Base-by-base conservation (phyloP, 1,284 basidiomycete genomes). In the Ceratobasidium sp. region DNA sequence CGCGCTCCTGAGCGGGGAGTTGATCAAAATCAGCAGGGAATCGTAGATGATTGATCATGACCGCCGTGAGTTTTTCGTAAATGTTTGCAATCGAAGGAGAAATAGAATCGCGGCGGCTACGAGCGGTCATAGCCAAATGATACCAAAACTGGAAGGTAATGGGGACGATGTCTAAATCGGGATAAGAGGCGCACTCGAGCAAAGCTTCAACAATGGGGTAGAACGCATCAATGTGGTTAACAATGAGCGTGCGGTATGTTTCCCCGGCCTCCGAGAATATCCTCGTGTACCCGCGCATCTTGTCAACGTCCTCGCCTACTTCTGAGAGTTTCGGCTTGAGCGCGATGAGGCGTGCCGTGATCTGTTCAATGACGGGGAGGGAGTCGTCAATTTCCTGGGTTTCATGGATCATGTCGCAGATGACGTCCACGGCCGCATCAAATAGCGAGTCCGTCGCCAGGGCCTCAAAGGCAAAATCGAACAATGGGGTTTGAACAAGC, bases 61-160 rank as follows among this genome's bases (percentile, higher is more conserved):
- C 88, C 13, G 81, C 82, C 84, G 98, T 90, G 29, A 99, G 86
- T 1, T 87, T 83, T 74, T 86, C 87, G 82, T 93, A 99, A 50
- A 96, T 88, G 58, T 92, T 87, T 55, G 89, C 74, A 76, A 98
- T 92, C 47, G 88, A 76, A 20, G 87, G 87, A 0, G 89, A 83
- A 10, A 92, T 84, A 0, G 86, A 84, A 0, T 88, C 81, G 73
- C 83, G 87, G 79, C 92, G 92, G 68, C 86, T 88, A 75, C 91
- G 87, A 7, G 94, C 90, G 35, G 64, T 54, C 64, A 67, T 67
- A 38, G 64, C 50, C 43, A 96, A 88, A 31, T 90, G 89, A 86
- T 94, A 96, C 97, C 97, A 99, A 83, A 99, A 99, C 50, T 92
- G 89, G 84, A 99, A 98, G 7, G 97, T 99, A 79, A 99, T 97